Evolutionary conservation across 208 protist species (phyloP), one percentile per base, ranked within the genome.

Genomic region (Tritrichomonas foetus): DNA sequence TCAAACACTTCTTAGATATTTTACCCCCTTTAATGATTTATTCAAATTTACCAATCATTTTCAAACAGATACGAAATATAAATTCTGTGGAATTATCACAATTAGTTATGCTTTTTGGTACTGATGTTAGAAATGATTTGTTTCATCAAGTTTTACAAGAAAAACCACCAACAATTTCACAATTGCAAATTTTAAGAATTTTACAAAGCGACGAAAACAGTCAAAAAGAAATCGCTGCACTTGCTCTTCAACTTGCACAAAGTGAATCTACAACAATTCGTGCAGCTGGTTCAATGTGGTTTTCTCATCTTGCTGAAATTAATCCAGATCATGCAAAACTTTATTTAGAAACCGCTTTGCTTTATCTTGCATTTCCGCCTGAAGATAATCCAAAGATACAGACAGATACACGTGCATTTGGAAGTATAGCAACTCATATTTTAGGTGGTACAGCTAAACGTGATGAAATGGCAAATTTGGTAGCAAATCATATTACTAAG

Each of bases 1-100:
- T 89, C 5, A 33, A 47, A 16, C 78, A 89, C 44, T 89, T 89
- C 57, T 89, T 89, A 33, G 78, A 89, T 57, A 61, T 57, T 39
- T 44, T 89, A 20, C 25, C 41, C 13, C 78, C 78, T 39, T 20
- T 44, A 57, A 39, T 89, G 9, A 53, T 89, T 9, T 89, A 33
- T 47, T 22, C 33, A 39, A 89, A 89, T 20, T 33, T 89, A 8
- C 25, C 44, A 16, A 39, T 89, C 22, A 61, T 89, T 27, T 89
- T 89, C 30, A 47, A 89, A 33, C 39, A 47, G 33, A 33, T 89
- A 39, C 5, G 78, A 47, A 57, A 39, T 16, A 89, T 53, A 11
- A 25, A 89, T 33, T 27, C 44, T 39, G 33, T 2, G 9, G 78
- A 89, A 13, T 9, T 89, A 9, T 39, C 25, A 13, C 78, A 89